Base-by-base conservation (phyloP, 1,284 basidiomycete species). In the Fomes fomentarius region DNA sequence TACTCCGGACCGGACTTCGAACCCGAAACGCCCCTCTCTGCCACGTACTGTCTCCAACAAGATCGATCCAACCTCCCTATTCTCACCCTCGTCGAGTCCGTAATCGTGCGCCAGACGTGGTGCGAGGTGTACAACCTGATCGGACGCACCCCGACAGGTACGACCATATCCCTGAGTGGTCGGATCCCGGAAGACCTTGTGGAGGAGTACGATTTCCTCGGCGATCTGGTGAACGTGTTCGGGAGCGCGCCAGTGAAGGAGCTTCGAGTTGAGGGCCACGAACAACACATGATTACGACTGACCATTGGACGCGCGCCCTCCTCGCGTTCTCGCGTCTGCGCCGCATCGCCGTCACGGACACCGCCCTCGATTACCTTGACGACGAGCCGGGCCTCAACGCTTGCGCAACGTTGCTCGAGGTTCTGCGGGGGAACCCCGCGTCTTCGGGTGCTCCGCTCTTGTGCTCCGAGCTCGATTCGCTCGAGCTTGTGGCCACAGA, bases 61-160 rank as follows among this genome's bases (percentile, higher is more conserved):
- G 41, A 30, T 26, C 15, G 26, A n/a, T 28, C 25, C 25, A n/a
- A 28, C 25, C 41, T 43, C 25, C 41, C 41, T 2, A 30, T 43
- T 4, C 25, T 43, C 26, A 10, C 25, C 9, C 41, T 43, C 3
- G 41, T 43, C n/a, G n/a, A n/a, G 6, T 22, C 25, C n/a, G 19
- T 30, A 25, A 19, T 15, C 5, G 25, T 43, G 14, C 41, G 25
- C 7, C 41, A 30, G 25, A 17, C 2, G 19, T 28, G 6, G 25
- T 26, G 25, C n/a, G 24, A 26, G 33, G 6, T 22, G 30, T 53
- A 47, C 33, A 30, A 11, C 1, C 45, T 47, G 17, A 19, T 28
- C 25, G 46, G 46, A 6, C 33, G 34, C 6, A 54, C 52, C 2
- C 52, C 41, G 15, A 26, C 42, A 12, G 47, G 47, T 5, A 19